Evolutionary conservation across 805 yeast genomes (phyloP).

Genomic region (Zygosaccharomyces pseudorouxii): DNA sequence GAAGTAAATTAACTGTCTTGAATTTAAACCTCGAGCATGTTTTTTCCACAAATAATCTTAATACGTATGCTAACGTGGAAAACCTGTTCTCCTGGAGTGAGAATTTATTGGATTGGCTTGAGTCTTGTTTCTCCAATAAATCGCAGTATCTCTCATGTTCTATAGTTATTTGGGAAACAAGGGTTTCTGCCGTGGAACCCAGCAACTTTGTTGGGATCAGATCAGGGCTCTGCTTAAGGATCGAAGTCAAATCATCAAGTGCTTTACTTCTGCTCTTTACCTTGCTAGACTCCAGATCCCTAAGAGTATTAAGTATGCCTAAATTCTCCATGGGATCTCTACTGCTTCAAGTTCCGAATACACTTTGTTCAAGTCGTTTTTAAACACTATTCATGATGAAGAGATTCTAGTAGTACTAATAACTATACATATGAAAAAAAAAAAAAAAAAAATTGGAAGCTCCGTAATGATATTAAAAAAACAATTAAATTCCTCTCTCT

Average conservation of each 20-base stretch:
- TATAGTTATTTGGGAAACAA: slow-evolving; percentile 31
- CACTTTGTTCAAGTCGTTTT: background rate
- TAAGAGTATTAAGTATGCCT: slow-evolving; percentile 11
- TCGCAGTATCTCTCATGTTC: slow-evolving; percentile 35
- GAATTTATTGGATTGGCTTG: slow-evolving; percentile 19
- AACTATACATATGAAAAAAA: slow-evolving; percentile 12
- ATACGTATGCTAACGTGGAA: slow-evolving; percentile 24
- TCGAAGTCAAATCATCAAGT: slow-evolving; percentile 37
- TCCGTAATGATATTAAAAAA: slow-evolving; percentile 13
- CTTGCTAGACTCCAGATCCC: slow-evolving; percentile 44
- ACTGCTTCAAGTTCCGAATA: background rate
- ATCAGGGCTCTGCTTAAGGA: slow-evolving; percentile 22
- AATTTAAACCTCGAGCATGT: slow-evolving; percentile 22
- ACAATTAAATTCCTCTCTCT: slow-evolving; percentile 17
- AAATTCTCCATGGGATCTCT: slow-evolving; percentile 14
- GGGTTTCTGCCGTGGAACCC: slow-evolving; percentile 23
- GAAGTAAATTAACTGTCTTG: slow-evolving; percentile 24
- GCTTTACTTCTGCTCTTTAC: slow-evolving; percentile 54
- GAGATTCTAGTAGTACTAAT: background rate
- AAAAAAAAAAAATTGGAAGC: slow-evolving; percentile 15
- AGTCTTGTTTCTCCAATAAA: slow-evolving; percentile 1
- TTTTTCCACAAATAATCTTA: slow-evolving; percentile 31
- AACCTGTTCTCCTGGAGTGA: slow-evolving; percentile 31
- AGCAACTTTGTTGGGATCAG: slow-evolving; percentile 21
- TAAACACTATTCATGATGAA: background rate